Evolutionary conservation across 2,329 filamentous ascomycete genomes (phyloP).

Genomic region (Colletotrichum tabaci): DNA sequence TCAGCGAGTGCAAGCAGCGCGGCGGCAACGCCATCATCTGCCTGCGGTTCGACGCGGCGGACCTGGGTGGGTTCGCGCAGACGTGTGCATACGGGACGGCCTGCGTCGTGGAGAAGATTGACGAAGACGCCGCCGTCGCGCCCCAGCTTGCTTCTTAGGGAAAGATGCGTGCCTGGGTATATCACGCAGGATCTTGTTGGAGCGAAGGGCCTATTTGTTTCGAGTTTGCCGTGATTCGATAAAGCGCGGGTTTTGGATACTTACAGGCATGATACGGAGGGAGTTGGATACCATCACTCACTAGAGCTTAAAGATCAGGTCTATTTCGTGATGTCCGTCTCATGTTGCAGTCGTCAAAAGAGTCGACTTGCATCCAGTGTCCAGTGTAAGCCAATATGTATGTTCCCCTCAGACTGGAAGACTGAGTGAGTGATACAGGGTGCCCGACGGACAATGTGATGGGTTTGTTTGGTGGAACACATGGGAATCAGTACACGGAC

Average conservation of each 20-base stretch:
- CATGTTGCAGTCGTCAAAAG: not conserved
- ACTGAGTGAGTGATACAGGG: not conserved
- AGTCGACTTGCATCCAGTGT: not conserved
- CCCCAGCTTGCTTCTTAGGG: slow-evolving; percentile 29
- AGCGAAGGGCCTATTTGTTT: not conserved
- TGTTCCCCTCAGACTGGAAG: not conserved
- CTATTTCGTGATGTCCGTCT: not conserved
- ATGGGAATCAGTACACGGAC: not conserved
- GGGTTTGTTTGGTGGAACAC: not conserved
- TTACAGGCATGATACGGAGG: not conserved
- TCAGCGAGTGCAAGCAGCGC: slow-evolving; percentile 69
- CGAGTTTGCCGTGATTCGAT: slow-evolving; percentile 5
- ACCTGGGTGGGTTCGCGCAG: slow-evolving; percentile 70
- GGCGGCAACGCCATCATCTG: slow-evolving; percentile 74
- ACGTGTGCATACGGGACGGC: slow-evolving; percentile 74
- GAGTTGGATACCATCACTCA: not conserved
- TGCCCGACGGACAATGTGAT: not conserved
- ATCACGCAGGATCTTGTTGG: not conserved
- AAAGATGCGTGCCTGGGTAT: not conserved
- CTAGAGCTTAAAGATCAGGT: not conserved
- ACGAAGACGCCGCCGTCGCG: slow-evolving; percentile 48
- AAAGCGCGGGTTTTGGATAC: not conserved
- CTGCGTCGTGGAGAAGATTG: slow-evolving; percentile 69
- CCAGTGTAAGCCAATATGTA: not conserved
- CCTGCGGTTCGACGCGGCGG: slow-evolving; percentile 70